phyloP scores from a whole-genome alignment of 768 basidiomycete genomes.

The Lactifluus piperatus region DNA sequence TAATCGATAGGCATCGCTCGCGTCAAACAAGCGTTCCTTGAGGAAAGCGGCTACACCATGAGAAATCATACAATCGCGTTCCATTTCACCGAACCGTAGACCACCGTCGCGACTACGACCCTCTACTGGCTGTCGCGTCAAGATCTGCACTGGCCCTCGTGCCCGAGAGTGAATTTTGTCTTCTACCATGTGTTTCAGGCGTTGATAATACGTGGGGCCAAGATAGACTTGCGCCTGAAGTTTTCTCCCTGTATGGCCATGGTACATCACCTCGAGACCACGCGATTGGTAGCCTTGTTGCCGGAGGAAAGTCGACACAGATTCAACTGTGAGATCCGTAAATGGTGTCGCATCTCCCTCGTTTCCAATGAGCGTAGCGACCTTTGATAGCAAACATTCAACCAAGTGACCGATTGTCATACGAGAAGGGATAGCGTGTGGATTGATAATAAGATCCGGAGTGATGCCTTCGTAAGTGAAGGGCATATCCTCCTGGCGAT shows the following conservation, averaged over 20 bases:
- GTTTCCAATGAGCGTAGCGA: conserved; percentile 91
- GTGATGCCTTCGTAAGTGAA: conserved; percentile 96
- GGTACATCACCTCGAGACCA: conserved; percentile 97
- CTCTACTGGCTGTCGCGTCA: conserved; percentile 96
- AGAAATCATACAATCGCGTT: conserved; percentile 99
- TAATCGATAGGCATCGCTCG: conserved; percentile 85
- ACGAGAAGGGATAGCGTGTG: conserved; percentile 98
- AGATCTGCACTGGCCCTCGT: conserved; percentile 92
- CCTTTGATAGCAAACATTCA: conserved; percentile 93
- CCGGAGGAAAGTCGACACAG: conserved; percentile 85
- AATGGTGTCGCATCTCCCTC: conserved; percentile 99
- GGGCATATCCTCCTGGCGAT: conserved; percentile 99
- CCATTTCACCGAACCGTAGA: conserved; percentile 99
- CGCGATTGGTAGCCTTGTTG: conserved; percentile 94
- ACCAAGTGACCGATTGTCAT: conserved; percentile 99
- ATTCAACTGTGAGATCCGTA: conserved; percentile 95
- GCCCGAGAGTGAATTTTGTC: conserved; percentile 99
- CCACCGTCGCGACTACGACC: conserved; percentile 98
- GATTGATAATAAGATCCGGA: conserved; percentile 97
- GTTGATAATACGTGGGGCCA: conserved; percentile 98
- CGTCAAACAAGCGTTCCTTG: conserved; percentile 94
- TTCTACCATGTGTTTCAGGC: conserved; percentile 99
- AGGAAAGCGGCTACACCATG: conserved; percentile 98
- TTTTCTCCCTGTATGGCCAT: conserved; percentile 97
- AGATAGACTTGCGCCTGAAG: conserved; percentile 97